These are phyloP conservation scores for Detonula confervacea DNA, from an alignment of 352 stramenopile species.

Conservation along the genomic window DNA sequence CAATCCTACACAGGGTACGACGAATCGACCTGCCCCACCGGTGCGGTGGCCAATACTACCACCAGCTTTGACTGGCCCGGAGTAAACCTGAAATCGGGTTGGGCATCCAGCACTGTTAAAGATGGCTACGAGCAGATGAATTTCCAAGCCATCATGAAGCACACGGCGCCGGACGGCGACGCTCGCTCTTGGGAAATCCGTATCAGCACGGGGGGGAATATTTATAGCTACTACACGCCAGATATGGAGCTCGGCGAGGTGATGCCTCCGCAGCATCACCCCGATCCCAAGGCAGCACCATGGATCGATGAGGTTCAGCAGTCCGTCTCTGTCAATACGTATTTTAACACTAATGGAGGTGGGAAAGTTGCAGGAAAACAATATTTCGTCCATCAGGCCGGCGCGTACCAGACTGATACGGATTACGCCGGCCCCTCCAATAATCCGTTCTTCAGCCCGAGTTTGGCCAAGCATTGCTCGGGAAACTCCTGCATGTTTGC, in stretches of 20 bases:
- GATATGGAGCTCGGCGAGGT: slow-evolving; percentile 34
- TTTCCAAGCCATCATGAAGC: slow-evolving; percentile 41
- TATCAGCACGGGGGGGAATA: slow-evolving; percentile 45
- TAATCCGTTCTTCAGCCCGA: slow-evolving; percentile 23
- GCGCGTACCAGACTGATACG: slow-evolving; percentile 31
- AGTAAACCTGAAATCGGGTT: slow-evolving; percentile 16
- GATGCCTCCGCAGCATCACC: slow-evolving; percentile 34
- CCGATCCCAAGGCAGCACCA: neutral
- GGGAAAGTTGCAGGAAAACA: neutral
- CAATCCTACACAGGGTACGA: slow-evolving; percentile 1
- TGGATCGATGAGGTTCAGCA: slow-evolving; percentile 52
- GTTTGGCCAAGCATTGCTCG: slow-evolving; percentile 23
- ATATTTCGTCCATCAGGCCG: slow-evolving; percentile 40
- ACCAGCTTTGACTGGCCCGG: slow-evolving; percentile 39
- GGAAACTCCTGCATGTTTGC: slow-evolving; percentile 25
- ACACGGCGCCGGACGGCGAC: neutral
- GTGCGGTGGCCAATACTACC: neutral
- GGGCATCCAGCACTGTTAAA: neutral
- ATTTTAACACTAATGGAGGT: slow-evolving; percentile 18
- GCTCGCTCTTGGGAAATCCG: slow-evolving; percentile 35
- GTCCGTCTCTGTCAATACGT: slow-evolving; percentile 19
- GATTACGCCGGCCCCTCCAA: slow-evolving; percentile 13
- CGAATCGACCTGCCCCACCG: neutral
- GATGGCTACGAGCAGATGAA: slow-evolving; percentile 23
- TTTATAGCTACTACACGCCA: slow-evolving; percentile 30